A percentile compares a stretch with the other conserved stretches of the same genome.
phyloP scores from a whole-genome alignment of 1,284 basidiomycete species.

The Meira miltonrushii region DNA sequence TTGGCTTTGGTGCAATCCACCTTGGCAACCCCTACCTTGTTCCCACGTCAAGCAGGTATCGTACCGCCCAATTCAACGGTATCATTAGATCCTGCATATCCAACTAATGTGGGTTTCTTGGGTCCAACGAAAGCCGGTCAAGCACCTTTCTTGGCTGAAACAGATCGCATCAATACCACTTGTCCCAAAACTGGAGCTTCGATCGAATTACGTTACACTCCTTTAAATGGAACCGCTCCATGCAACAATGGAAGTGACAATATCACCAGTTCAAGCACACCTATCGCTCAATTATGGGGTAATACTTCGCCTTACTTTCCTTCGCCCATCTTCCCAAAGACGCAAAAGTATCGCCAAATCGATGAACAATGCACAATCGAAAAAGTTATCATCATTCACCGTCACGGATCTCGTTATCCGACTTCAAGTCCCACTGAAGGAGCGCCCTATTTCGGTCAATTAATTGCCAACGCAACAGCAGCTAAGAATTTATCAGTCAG shows the following conservation, averaged over 20 bases:
- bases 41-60: too few relatives aligned
- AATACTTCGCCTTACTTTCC: conserved; percentile 29
- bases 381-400: conserved; percentile 34
- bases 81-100: conserved; percentile 21
- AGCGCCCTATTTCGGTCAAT: conserved; percentile 23
- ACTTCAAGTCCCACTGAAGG: conserved; percentile 30
- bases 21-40: too few relatives aligned
- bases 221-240: neutral
- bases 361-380: conserved; percentile 25
- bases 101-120: conserved; percentile 42
- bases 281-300: neutral
- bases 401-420: conserved; percentile 17
- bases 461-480: conserved; percentile 23
- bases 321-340: conserved; percentile 27
- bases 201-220: neutral
- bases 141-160: conserved; percentile 38
- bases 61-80: neutral
- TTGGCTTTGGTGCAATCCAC: too few relatives aligned
- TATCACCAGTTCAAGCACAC: neutral
- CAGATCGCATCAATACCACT: conserved; percentile 26
- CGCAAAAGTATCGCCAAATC: conserved; percentile 14
- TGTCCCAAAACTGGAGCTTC: neutral
- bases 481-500: conserved; percentile 18
- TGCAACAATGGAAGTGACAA: too few relatives aligned
- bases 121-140: conserved; percentile 25